phyloP scores from a whole-genome alignment of 179 eudicot species.

The Vitellaria paradoxa region DNA sequence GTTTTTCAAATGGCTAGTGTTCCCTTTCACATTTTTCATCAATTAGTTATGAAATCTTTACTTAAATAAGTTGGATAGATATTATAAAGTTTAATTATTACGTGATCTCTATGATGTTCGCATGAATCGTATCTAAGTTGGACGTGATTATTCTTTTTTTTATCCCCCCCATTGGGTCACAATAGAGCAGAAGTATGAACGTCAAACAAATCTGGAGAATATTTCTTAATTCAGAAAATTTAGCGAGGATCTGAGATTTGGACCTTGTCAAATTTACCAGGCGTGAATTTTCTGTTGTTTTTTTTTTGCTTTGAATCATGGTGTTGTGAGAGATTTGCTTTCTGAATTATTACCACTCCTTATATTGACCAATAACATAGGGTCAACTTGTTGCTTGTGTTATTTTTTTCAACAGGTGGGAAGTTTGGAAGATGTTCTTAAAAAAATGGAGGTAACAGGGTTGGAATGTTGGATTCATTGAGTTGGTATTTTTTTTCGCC shows the following conservation, averaged over 20 bases:
- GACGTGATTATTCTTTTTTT: not conserved
- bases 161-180: not conserved
- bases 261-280: not conserved
- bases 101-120: not conserved
- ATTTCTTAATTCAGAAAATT: not conserved
- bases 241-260: not conserved
- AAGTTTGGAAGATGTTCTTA: slow-evolving; percentile 92
- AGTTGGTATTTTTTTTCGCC: not conserved
- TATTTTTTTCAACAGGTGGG: slow-evolving; percentile 61
- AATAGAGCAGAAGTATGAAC: not conserved
- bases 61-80: not conserved
- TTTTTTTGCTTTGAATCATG: not conserved
- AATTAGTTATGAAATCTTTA: not conserved
- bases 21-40: not conserved
- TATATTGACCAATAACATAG: not conserved
- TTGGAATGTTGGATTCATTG: not conserved
- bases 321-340: not conserved
- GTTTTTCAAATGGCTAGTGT: slow-evolving; percentile 1
- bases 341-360: not conserved
- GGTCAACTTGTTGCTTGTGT: not conserved
- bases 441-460: slow-evolving; percentile 86
- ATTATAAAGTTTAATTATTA: not conserved
- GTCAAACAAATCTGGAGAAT: not conserved
- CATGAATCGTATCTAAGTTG: not conserved
- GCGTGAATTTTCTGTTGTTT: not conserved